Base-by-base conservation (phyloP, 345 rosid species). In the Populus alba region DNA sequence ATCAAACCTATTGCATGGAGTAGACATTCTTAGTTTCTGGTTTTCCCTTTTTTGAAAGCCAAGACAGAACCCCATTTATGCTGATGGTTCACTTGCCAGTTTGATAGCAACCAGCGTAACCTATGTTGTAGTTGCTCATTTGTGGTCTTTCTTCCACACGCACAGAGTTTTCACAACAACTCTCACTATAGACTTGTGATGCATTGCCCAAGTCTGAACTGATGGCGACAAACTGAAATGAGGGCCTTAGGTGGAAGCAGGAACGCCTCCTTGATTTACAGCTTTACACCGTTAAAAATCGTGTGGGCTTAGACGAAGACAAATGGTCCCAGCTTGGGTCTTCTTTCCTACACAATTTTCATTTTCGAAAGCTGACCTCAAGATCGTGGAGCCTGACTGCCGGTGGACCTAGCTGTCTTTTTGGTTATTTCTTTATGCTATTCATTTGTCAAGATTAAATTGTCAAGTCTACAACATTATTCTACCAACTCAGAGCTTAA, bases 1-100 rank as follows among this genome's bases (percentile, higher is more conserved):
- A 13, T 70, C 51, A 27, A 77, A 71, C 70, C 55, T 68, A 35
- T 37, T 37, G 35, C 41, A 53, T 55, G 67, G 67, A 23, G 67
- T 22, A 23, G 47, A 55, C 39, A n/a, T 68, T 53, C 70, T 22
- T 4, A 13, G 51, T 76, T 75, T 57, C 47, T 53, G 66, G 43
- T 18, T 20, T 72, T 72, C 7, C 23, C 66, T 53, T 15, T 43
- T n/a, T 70, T 39, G 41, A 41, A 41, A 39, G 31, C 23, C 8
- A 73, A 10, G 57, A 55, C 25, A 47, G 41, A 20, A 25, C 66
- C 18, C 41, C n/a, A 3, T 23, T 15, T 53, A 10, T 35, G 27
- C 15, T 12, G n/a, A 37, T 37, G 63, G 45, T 49, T 67, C 18
- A 27, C 59, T 39, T 33, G 20, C 13, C 47, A 35, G 49, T 38